Evolutionary conservation across 192 early-diverging fungal species (phyloP).

Genomic region (Mortierella claussenii): DNA sequence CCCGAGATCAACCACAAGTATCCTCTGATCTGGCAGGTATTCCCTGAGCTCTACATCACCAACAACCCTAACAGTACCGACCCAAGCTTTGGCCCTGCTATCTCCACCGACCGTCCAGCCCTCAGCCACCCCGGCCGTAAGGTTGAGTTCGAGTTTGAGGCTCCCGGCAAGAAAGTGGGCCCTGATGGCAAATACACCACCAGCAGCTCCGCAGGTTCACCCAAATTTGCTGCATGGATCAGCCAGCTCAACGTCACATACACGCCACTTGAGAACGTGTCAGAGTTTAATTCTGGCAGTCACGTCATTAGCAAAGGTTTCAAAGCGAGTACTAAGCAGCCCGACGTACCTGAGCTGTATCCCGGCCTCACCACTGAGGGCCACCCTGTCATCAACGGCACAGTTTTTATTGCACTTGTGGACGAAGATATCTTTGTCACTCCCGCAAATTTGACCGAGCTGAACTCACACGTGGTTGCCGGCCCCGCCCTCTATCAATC

Average conservation of each 20-base stretch:
- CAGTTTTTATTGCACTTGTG: slow-evolving; percentile 40
- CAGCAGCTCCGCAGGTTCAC: slow-evolving; percentile 14
- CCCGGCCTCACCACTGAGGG: slow-evolving; percentile 26
- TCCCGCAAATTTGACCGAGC: slow-evolving; percentile 28
- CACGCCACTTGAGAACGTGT: slow-evolving; percentile 26
- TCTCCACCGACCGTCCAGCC: slow-evolving; percentile 6
- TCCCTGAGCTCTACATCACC: slow-evolving; percentile 34
- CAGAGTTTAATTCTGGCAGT: neutral
- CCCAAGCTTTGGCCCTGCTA: slow-evolving; percentile 11
- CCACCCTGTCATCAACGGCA: slow-evolving; percentile 45
- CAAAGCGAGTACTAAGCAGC: slow-evolving; percentile 33
- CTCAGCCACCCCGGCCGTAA: slow-evolving; percentile 22
- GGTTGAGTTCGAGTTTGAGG: slow-evolving; percentile 31
- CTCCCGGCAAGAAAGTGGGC: slow-evolving; percentile 34
- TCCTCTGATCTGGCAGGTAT: slow-evolving; percentile 36
- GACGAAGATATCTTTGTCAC: slow-evolving; percentile 35
- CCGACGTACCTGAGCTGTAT: slow-evolving; percentile 14
- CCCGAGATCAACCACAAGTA: slow-evolving; percentile 24
- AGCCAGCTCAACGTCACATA: slow-evolving; percentile 47
- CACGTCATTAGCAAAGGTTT: neutral
- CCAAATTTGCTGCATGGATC: slow-evolving; percentile 39
- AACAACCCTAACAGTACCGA: slow-evolving; percentile 38
- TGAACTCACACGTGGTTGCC: slow-evolving; percentile 42
- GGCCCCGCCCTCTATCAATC: slow-evolving; percentile 46
- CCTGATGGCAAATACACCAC: slow-evolving; percentile 34